Base-by-base conservation (phyloP, 306 rosid species). In the Dalbergia cultrata region DNA sequence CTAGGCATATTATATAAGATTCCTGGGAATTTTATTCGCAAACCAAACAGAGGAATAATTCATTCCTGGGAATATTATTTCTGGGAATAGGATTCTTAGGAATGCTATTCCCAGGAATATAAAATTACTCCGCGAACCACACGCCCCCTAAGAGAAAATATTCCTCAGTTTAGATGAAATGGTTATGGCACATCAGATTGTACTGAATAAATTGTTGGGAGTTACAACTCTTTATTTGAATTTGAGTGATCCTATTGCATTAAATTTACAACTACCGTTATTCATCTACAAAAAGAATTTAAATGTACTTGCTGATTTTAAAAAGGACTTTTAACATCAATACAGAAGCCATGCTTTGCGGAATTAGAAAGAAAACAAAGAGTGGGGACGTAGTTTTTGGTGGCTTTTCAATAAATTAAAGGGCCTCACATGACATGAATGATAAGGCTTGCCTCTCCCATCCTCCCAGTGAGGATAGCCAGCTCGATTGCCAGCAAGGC, bases 351-450 rank as follows among this genome's bases (percentile, higher is more conserved):
- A 64, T 37, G 50, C 1, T 12, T 47, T 47, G 21, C 0, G 41
- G 39, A 47, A 49, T 47, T 70, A 26, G 43, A 19, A 70, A 70
- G 41, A 68, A 21, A 68, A 68, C 3, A 60, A 60, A 49, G 13
- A 13, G 43, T 69, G 74, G 70, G 50, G 54, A 18, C 3, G 18
- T 19, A 18, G 34, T 0, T 41, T 13, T 69, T 22, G 59, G 74
- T 14, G 14, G 75, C 44, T 70, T 70, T 70, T 9, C n/a, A 22
- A 22, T 22, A 0, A 70, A 49, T 31, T 50, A 16, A 49, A 70
- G 16, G 45, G 45, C 60, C 10, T 22, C 45, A 67, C 53, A 18
- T 67, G 33, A 6, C 45, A 49, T 70, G 75, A 26, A 70, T 50
- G 61, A 70, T 14, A 50, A 4, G 16, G 61, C 43, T 31, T 26